Conservation (phyloP, 805 yeast species). For the Candida ponderosae region DNA sequence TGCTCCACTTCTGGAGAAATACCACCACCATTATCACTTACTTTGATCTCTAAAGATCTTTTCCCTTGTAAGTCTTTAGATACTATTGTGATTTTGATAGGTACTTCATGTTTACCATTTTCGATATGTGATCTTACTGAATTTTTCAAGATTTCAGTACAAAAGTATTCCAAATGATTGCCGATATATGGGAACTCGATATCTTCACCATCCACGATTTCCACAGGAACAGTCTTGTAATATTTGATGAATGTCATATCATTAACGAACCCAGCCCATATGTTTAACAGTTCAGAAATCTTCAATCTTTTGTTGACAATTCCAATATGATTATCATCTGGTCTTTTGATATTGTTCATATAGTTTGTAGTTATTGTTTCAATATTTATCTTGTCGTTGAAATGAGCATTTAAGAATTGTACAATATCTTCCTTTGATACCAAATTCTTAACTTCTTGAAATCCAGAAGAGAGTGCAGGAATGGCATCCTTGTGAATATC, state of each 20-base stretch:
- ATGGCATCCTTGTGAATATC: constrained; percentile 80
- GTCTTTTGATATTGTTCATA: constrained; percentile 47
- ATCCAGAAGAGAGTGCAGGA: constrained; percentile 75
- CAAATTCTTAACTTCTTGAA: constrained; percentile 51
- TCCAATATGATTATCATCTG: constrained; percentile 44
- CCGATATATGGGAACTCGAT: constrained; percentile 77
- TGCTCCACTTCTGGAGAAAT: constrained; percentile 58
- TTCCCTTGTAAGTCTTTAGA: constrained; percentile 15
- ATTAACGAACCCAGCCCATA: constrained; percentile 67
- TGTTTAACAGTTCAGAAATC: constrained; percentile 53
- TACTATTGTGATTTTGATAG: constrained; percentile 41
- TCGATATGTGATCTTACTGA: constrained; percentile 86
- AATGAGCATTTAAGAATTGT: constrained; percentile 63
- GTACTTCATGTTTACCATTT: constrained; percentile 29
- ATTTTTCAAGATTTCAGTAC: constrained; percentile 83
- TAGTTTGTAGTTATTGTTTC: constrained; percentile 84
- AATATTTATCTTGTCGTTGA: constrained; percentile 80
- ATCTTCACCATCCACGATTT: constrained; percentile 48
- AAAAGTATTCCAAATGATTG: constrained; percentile 78
- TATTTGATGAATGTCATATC: constrained; percentile 80
- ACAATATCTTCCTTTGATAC: constrained; percentile 44
- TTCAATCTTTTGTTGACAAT: constrained; percentile 60
- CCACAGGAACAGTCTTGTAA: constrained; percentile 60
- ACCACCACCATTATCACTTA: constrained; percentile 88
- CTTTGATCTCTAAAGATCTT: constrained; percentile 49